Base-by-base conservation (phyloP, 2,329 filamentous ascomycete genomes). In the Aspergillus ruber region DNA sequence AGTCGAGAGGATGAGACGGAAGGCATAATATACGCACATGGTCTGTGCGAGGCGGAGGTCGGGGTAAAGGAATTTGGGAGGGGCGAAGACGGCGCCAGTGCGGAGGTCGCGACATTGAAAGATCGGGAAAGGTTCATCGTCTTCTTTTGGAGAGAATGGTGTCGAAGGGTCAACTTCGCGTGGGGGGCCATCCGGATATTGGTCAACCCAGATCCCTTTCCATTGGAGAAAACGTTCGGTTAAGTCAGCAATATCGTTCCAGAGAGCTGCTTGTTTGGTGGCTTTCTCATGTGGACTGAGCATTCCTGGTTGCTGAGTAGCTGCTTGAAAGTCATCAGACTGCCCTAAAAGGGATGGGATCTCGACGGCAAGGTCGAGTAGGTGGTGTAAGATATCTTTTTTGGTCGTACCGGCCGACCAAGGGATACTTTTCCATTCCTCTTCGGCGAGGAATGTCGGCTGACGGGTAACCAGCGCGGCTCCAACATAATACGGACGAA, bases 361-460 rank as follows among this genome's bases (percentile, higher is more conserved):
- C 9, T 68, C 64, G 6, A 63, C 59, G 3, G 63, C 65, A 13
- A 69, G 50, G 44, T 70, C 67, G 3, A 69, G 50, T 0, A 70
- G 51, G 48, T 68, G 58, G 42, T 70, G 65, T 10, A 69, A 44
- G 17, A 68, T 62, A 41, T 70, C 65, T 49, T 68, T 70, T 3
- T 49, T 53, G 10, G 60, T 67, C 6, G 66, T 67, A 2, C 59
- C 61, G 21, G 61, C 59, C 23, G 65, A 65, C 67, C 67, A 70
- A 0, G 68, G 68, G 13, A 70, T 53, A 6, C 59, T 66, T 43
- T 68, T 70, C 68, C 68, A 70, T 32, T 67, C 65, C 38, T 67
- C 59, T 9, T 48, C 53, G 4, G 65, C 61, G 9, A 70, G 58
- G 44, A 69, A 70, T 6, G 64, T 64, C 1, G 65, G 60, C n/a